Evolutionary conservation across 345 rosid genomes (phyloP).

Genomic region (Eucalyptus albens): DNA sequence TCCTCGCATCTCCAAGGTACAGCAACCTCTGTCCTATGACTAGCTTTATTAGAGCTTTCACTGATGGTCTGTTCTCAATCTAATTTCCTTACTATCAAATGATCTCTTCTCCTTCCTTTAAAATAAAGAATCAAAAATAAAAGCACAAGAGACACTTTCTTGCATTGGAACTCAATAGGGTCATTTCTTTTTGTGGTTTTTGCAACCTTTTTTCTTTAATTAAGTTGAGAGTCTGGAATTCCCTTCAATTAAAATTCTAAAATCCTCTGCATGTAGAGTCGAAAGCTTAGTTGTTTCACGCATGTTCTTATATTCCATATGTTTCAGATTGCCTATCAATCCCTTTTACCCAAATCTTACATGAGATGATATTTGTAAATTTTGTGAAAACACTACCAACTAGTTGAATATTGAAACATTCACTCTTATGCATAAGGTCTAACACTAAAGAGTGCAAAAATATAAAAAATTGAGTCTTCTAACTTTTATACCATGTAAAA

Average conservation of each 20-base stretch:
- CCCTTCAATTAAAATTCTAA: neutral
- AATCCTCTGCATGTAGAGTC: neutral
- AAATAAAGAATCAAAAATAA: neutral
- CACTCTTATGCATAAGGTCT: neutral
- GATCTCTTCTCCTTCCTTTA: neutral
- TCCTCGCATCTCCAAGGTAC: constrained; percentile 4
- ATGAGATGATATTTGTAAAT: neutral
- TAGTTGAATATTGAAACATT: neutral
- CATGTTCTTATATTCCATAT: neutral
- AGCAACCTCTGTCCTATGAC: neutral
- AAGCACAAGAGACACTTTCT: neutral
- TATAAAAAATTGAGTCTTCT: neutral
- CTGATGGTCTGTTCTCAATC: neutral
- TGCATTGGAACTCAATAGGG: neutral
- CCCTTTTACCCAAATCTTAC: neutral
- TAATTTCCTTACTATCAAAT: neutral
- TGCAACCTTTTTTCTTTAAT: neutral
- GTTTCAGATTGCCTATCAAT: neutral
- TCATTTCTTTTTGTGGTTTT: neutral
- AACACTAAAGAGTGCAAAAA: neutral
- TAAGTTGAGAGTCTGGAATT: neutral
- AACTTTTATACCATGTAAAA: neutral
- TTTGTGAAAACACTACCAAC: neutral
- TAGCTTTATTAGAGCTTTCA: neutral
- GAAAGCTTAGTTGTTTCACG: neutral